Evolutionary conservation across 768 basidiomycete genomes (phyloP).

Genomic region (Lanmaoa rubissima): DNA sequence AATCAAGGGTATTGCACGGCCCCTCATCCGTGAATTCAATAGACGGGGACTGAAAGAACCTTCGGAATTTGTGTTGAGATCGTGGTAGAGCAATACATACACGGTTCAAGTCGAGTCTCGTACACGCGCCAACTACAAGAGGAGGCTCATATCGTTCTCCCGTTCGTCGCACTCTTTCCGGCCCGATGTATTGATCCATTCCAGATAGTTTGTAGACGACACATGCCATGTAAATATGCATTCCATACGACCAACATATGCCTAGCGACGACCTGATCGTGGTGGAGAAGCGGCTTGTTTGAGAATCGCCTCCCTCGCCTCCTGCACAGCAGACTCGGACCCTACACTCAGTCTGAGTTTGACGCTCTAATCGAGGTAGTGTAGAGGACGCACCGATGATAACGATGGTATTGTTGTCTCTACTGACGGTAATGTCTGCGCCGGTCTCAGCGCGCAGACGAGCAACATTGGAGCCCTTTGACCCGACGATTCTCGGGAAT

Average conservation of each 20-base stretch:
- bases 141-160: too few species aligned
- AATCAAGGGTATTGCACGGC: too few species aligned
- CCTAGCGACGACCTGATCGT: conserved; percentile 23
- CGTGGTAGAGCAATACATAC: neutral
- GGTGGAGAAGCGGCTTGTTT: conserved; percentile 45
- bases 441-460: conserved; percentile 87
- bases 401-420: conserved; percentile 83
- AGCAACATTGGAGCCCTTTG: conserved; percentile 87
- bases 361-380: neutral
- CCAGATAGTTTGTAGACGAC: conserved; percentile 26
- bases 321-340: conserved; percentile 59
- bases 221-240: conserved; percentile 28
- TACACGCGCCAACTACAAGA: too few species aligned
- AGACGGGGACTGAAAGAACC: neutral
- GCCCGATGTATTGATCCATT: conserved; percentile 17
- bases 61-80: neutral
- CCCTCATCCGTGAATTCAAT: neutral
- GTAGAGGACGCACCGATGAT: conserved; percentile 63
- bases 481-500: conserved; percentile 92
- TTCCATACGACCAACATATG: conserved; percentile 7
- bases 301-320: conserved; percentile 78
- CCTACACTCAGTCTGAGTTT: conserved; percentile 41
- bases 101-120: too few species aligned
- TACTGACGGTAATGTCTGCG: conserved; percentile 88
- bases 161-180: neutral